Evolutionary conservation across 1,284 basidiomycete species (phyloP).

Genomic region (Apiotrichum sp.): DNA sequence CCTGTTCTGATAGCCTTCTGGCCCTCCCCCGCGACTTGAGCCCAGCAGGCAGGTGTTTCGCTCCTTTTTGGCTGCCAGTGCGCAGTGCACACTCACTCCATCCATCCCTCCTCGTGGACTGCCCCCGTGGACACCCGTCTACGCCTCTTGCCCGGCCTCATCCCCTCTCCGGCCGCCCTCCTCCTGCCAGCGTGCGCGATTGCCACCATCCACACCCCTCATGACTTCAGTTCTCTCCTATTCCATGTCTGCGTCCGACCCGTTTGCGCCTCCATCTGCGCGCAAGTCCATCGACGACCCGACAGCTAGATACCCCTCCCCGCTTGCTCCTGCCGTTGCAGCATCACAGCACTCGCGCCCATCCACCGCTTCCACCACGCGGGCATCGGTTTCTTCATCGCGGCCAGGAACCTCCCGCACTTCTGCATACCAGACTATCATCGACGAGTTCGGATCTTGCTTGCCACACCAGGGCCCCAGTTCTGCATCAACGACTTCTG

Average conservation of each 20-base stretch:
- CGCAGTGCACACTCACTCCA: background rate
- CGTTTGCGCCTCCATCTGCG: constrained; percentile 14
- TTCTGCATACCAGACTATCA: constrained; percentile 12
- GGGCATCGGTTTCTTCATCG: constrained; percentile 13
- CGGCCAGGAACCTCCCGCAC: constrained; percentile 6
- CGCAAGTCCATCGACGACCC: constrained; percentile 15
- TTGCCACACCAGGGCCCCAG: background rate
- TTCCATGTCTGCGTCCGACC: constrained; percentile 17
- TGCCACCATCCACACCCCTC: constrained; percentile 1
- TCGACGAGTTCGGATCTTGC: constrained; percentile 19
- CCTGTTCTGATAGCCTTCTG: too few relatives aligned
- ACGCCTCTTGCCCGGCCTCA: too few relatives aligned
- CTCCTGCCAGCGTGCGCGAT: background rate
- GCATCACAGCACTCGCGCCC: constrained; percentile 9
- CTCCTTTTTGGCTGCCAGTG: too few relatives aligned
- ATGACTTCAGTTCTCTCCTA: constrained; percentile 14
- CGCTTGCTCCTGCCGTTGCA: constrained; percentile 9
- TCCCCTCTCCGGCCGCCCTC: too few relatives aligned
- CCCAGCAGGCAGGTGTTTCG: too few relatives aligned
- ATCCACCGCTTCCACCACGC: constrained; percentile 14
- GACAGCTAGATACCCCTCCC: constrained; percentile 9
- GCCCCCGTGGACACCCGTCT: background rate
- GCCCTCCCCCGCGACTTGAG: too few relatives aligned
- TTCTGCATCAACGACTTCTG: background rate
- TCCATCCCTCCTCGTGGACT: background rate